A percentile compares a stretch with the other conserved stretches of the same genome.
Evolutionary conservation across 768 basidiomycete species (phyloP).

Genomic region (Cubamyces sp.): DNA sequence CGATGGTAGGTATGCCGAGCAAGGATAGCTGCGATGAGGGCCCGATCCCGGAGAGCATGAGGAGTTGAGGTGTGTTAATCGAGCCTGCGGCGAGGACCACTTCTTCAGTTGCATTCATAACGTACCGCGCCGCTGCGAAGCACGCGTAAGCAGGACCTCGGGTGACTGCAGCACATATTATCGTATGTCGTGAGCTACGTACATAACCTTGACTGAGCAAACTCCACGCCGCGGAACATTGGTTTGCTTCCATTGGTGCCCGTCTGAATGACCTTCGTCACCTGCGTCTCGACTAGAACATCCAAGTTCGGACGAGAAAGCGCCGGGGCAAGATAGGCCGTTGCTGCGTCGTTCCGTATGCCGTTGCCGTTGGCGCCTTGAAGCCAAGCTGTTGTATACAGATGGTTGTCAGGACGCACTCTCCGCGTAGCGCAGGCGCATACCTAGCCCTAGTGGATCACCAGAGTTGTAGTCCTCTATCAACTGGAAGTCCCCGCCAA

Average conservation of each 20-base stretch:
- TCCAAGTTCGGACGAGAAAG: slow-evolving; percentile 11
- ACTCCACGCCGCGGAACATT: slow-evolving; percentile 5
- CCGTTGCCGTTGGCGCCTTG: background rate
- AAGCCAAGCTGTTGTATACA: background rate
- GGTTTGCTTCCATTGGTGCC: background rate
- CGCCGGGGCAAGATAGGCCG: slow-evolving; percentile 5
- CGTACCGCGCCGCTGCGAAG: background rate
- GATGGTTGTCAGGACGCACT: too few species aligned
- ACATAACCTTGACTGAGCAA: slow-evolving; percentile 12
- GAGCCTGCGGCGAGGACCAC: slow-evolving; percentile 31
- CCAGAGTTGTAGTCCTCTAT: slow-evolving; percentile 49
- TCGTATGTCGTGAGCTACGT: too few species aligned
- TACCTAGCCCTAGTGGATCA: slow-evolving; percentile 45
- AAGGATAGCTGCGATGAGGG: slow-evolving; percentile 22
- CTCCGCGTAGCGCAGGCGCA: too few species aligned
- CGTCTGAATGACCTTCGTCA: slow-evolving; percentile 11
- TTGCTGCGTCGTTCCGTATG: slow-evolving; percentile 1
- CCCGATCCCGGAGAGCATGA: slow-evolving; percentile 38
- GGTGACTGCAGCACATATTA: too few species aligned
- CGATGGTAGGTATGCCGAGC: slow-evolving; percentile 27
- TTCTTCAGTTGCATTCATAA: slow-evolving; percentile 25
- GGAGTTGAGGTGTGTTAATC: slow-evolving; percentile 28
- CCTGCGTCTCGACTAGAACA: slow-evolving; percentile 14
- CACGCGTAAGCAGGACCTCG: too few species aligned
- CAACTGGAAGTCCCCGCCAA: slow-evolving; percentile 43